Evolutionary conservation across 75 land plant species (phyloP), one percentile per base, ranked within the genome.

Genomic region (Pinus tabuliformis): DNA sequence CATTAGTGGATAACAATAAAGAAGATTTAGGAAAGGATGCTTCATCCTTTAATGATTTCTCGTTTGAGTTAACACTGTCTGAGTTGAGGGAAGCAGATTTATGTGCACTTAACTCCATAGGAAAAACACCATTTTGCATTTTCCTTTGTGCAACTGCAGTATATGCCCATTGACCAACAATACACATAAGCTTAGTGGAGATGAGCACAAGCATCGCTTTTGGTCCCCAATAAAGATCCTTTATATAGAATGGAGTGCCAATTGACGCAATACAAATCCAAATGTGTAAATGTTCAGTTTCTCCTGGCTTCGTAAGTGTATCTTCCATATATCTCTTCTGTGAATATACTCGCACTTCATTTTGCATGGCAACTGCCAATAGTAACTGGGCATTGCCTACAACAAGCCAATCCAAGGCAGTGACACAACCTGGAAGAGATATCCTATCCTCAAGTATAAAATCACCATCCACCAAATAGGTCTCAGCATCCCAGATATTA

Each of bases 301-400:
- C 74, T 58, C 28, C 78, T 30, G 30, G 49, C 26, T 62, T 45
- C 56, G 63, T 73, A 56, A 79, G 56, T 63, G 37, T 70, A 56
- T 70, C 77, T 66, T 66, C 71, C 66, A 78, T 61, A 76, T 26
- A 72, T 30, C 86, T 84, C 77, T 68, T 83, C 68, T 83, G 86
- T 0, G 89, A 76, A 82, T 89, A 97, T 37, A 97, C 75, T 17
- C 63, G 81, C 62, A 91, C 28, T 33, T 86, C 82, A 75, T 83
- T 86, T 54, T 58, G 56, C 72, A 83, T 42, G 63, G 90, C 88
- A 73, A 97, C 81, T 26, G 89, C 97, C 76, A 96, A 86, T 14
- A 97, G 28, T 39, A 76, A 74, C 66, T 77, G 77, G 20, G 98
- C 99, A 86, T 85, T 92, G 64, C 94, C 97, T 28, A 81, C 33